These are phyloP conservation scores for Themeda triandra DNA, from an alignment of 176 grass and related monocot genomes.

Conservation along the genomic window DNA sequence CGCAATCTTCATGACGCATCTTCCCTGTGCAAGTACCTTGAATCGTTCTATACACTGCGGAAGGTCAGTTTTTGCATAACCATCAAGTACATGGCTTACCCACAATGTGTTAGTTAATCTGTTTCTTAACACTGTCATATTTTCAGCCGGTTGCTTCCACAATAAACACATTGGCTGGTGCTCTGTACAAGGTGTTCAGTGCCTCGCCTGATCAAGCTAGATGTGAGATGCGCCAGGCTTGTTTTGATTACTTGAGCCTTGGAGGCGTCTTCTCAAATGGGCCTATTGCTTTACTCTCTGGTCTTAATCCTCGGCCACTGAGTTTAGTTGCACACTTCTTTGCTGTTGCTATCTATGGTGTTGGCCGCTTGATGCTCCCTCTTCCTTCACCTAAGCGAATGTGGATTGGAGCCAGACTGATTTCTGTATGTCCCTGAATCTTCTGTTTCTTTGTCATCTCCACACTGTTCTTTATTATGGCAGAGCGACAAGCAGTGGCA, in stretches of 20 bases:
- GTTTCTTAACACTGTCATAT: not conserved
- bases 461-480: not conserved
- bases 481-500: not conserved
- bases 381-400: constrained; percentile 76
- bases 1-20: constrained; percentile 77
- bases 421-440: constrained; percentile 61
- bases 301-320: constrained; percentile 90
- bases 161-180: constrained; percentile 95
- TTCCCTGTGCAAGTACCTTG: constrained; percentile 81
- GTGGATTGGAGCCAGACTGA: constrained; percentile 76
- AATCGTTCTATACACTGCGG: constrained; percentile 93
- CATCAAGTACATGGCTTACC: not conserved
- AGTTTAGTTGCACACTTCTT: constrained; percentile 96
- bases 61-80: constrained; percentile 53
- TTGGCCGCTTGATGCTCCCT: constrained; percentile 82
- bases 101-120: not conserved
- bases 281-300: constrained; percentile 85
- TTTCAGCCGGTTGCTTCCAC: constrained; percentile 95
- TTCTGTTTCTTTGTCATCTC: not conserved
- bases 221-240: constrained; percentile 95
- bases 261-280: constrained; percentile 85
- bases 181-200: constrained; percentile 94
- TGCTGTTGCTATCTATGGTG: constrained; percentile 92
- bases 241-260: constrained; percentile 95
- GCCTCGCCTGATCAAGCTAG: constrained; percentile 83